A percentile compares a stretch with the other conserved stretches of the same genome.
Conservation (phyloP, 1,284 basidiomycete species). For the Crepidotus sp. region DNA sequence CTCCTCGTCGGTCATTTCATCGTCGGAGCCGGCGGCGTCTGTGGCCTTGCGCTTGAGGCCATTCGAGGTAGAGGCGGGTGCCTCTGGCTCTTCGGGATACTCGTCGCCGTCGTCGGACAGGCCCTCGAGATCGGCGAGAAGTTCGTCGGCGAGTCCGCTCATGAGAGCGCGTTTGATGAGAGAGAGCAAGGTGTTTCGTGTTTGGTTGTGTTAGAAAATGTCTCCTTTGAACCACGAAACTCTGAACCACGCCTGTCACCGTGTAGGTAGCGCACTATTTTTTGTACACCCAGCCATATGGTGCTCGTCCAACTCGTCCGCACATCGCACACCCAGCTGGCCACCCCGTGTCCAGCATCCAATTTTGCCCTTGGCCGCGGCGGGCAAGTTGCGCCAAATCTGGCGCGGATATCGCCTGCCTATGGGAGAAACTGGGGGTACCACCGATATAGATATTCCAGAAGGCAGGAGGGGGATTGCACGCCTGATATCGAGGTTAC, state of each 20-base stretch:
- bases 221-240: too few species aligned
- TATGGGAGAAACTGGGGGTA: conserved; percentile 10
- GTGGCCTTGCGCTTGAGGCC: conserved; percentile 56
- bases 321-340: too few species aligned
- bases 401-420: conserved; percentile 1
- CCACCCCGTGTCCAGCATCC: conserved; percentile 1
- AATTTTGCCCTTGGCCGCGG: conserved; percentile 8
- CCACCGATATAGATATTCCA: conserved; percentile 11
- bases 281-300: too few species aligned
- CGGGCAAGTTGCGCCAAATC: conserved; percentile 3
- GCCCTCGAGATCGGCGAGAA: conserved; percentile 79
- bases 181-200: not conserved
- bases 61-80: conserved; percentile 27
- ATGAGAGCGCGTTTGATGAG: conserved; percentile 28
- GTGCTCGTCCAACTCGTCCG: too few species aligned
- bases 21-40: conserved; percentile 29
- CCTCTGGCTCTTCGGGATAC: conserved; percentile 31
- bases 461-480: conserved; percentile 12
- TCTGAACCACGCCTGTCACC: too few species aligned
- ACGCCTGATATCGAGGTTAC: too few species aligned
- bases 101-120: conserved; percentile 58
- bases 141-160: conserved; percentile 79
- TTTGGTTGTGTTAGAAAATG: conserved; percentile 1
- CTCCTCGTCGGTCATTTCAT: conserved; percentile 39
- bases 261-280: too few species aligned